Base-by-base conservation (phyloP, 306 rosid species). In the Leucaena leucocephala region DNA sequence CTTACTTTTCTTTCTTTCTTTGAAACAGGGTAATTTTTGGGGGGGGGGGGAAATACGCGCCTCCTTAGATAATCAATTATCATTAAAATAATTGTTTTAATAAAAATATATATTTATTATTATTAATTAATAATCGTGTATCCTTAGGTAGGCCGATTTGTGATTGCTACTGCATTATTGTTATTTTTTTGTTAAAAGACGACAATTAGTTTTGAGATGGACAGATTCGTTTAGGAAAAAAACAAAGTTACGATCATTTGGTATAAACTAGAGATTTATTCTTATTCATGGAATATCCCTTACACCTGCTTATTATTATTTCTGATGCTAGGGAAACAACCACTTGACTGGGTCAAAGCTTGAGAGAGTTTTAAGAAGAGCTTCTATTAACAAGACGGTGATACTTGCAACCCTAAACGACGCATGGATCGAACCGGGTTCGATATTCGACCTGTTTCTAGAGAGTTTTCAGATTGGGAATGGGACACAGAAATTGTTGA, bases 341-440 rank as follows among this genome's bases (percentile, higher is more conserved):
- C 8, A 10, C 4, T 4, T 61, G 40, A 63, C 7, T 1, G 88
- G 57, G 59, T 67, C 81, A 72, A 69, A 76, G 64, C 78, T 92
- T 40, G 81, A 83, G 7, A 15, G 33, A 4, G 70, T 92, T 52
- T 84, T 94, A 2, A 82, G 27, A 84, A 71, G 74, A 0, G 98
- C 97, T 5, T 79, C 98, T 0, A 92, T 85, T 95, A 71, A 86
- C 52, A 83, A 84, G 65, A 94, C 97, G 22, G 88, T 94, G 44
- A 85, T 94, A 38, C 14, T 94, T 7, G 91, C 98, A 34, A 94
- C 95, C 2, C 19, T 94, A 34, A 94, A 94, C 55, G 93, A 90
- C 12, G 98, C 98, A 27, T 94, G 98, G 98, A 94, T 94, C 4
- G 89, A 89, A 55, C 90, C 93, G 27, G 82, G 85, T 27, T 92